Evolutionary conservation across 2,329 filamentous ascomycete species (phyloP).

Genomic region (Endothia cerciana): DNA sequence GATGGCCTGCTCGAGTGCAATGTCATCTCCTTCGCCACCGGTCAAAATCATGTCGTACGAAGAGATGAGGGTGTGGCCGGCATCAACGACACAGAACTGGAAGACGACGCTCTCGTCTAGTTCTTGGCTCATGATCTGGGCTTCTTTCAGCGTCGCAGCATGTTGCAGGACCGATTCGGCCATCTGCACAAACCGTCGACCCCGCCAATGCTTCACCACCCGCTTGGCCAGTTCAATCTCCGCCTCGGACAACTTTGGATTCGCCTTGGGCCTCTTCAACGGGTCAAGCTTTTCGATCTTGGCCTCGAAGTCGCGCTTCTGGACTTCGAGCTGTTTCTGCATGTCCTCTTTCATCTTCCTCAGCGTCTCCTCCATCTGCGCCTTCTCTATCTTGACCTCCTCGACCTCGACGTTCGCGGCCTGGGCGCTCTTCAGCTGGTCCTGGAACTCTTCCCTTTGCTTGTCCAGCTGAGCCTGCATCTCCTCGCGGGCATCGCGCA

Average conservation of each 20-base stretch:
- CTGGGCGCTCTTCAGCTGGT: constrained; percentile 76
- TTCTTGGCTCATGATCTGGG: constrained; percentile 96
- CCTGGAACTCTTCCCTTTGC: constrained; percentile 81
- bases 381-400: constrained; percentile 81
- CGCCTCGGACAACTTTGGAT: constrained; percentile 68
- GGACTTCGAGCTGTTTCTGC: constrained; percentile 80
- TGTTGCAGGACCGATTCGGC: constrained; percentile 89
- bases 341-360: constrained; percentile 82
- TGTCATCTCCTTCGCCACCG: constrained; percentile 82
- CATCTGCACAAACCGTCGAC: constrained; percentile 89
- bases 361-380: constrained; percentile 81
- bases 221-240: constrained; percentile 73
- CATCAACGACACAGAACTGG: constrained; percentile 89
- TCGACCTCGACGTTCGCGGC: constrained; percentile 78
- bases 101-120: constrained; percentile 92
- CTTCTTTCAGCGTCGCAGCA: constrained; percentile 87
- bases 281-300: constrained; percentile 78
- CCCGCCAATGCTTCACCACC: constrained; percentile 75
- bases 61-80: constrained; percentile 85
- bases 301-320: constrained; percentile 82
- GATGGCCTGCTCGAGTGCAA: constrained; percentile 75
- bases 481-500: constrained; percentile 77
- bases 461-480: constrained; percentile 82
- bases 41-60: constrained; percentile 97
- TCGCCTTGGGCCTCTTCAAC: constrained; percentile 62